Evolutionary conservation across 202 grass and related monocot species (phyloP).

Genomic region (Cymbopogon flexuosus): DNA sequence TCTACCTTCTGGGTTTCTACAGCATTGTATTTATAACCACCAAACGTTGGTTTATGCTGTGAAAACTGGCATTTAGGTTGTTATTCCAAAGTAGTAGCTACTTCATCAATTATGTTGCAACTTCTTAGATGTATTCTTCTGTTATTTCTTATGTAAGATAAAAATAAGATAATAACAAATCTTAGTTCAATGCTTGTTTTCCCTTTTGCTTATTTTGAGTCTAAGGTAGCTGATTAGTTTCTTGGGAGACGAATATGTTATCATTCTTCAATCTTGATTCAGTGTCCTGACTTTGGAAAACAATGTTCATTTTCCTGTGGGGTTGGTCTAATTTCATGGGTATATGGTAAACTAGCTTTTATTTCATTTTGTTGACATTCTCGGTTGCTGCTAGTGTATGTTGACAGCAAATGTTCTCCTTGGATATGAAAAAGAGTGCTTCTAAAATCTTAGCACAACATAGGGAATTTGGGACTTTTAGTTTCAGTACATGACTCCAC

Average conservation of each 20-base stretch:
- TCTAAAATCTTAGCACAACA: not conserved
- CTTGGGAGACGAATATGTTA: not conserved
- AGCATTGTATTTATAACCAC: not conserved
- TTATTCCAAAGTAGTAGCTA: not conserved
- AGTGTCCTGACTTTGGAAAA: not conserved
- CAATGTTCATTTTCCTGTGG: not conserved
- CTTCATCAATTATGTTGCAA: constrained; percentile 11
- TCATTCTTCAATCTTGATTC: not conserved
- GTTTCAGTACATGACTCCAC: not conserved
- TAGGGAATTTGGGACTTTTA: not conserved
- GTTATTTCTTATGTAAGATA: not conserved
- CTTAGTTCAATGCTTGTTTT: not conserved
- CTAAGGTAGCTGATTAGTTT: not conserved
- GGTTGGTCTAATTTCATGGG: not conserved
- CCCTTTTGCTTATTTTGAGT: not conserved
- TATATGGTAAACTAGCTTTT: not conserved
- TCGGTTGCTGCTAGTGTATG: not conserved
- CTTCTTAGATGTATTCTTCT: not conserved
- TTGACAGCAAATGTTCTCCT: not conserved
- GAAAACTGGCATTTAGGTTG: not conserved
- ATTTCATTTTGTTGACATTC: not conserved
- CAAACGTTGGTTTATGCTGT: not conserved
- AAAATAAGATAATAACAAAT: not conserved
- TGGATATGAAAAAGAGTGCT: not conserved
- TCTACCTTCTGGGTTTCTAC: constrained; percentile 29